Conservation (phyloP, 2,329 filamentous ascomycete genomes). For the Orbilia blumenaviensis region DNA sequence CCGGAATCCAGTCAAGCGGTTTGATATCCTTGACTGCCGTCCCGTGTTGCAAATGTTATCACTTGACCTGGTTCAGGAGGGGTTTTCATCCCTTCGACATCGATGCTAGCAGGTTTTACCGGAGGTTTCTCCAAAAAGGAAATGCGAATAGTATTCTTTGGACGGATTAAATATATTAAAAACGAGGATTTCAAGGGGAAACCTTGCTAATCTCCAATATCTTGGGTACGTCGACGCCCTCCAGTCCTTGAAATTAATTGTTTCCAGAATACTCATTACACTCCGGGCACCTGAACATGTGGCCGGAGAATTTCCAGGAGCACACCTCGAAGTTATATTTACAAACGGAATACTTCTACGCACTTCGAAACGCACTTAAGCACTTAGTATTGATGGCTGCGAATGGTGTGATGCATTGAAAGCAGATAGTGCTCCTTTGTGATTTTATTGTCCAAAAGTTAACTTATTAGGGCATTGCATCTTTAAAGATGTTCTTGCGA, state of each 20-base stretch:
- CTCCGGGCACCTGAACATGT: conserved; percentile 48
- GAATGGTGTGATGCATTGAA: conserved; percentile 23
- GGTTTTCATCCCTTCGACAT: conserved; percentile 12
- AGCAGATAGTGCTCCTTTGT: conserved; percentile 29
- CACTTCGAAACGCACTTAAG: conserved; percentile 35
- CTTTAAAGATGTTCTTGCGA: conserved; percentile 33
- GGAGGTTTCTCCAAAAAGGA: conserved; percentile 32
- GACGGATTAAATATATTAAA: conserved; percentile 33
- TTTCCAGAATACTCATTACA: conserved; percentile 45
- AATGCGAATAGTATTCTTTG: conserved; percentile 18
- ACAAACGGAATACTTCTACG: conserved; percentile 13
- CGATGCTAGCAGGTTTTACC: conserved; percentile 47
- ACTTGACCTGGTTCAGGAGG: conserved; percentile 42
- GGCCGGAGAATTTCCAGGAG: conserved; percentile 53
- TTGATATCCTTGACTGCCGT: conserved; percentile 47
- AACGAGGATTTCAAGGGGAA: conserved; percentile 34
- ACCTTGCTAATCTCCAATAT: conserved; percentile 28
- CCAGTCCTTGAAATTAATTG: conserved; percentile 33
- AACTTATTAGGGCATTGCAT: conserved; percentile 1
- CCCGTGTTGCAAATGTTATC: conserved; percentile 42
- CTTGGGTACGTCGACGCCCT: conserved; percentile 10
- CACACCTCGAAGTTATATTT: conserved; percentile 17
- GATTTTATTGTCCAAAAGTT: conserved; percentile 15
- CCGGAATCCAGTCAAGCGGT: conserved; percentile 48
- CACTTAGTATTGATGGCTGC: conserved; percentile 15